phyloP scores from a whole-genome alignment of 352 stramenopile species.

The Globisporangium recalcitrans region DNA sequence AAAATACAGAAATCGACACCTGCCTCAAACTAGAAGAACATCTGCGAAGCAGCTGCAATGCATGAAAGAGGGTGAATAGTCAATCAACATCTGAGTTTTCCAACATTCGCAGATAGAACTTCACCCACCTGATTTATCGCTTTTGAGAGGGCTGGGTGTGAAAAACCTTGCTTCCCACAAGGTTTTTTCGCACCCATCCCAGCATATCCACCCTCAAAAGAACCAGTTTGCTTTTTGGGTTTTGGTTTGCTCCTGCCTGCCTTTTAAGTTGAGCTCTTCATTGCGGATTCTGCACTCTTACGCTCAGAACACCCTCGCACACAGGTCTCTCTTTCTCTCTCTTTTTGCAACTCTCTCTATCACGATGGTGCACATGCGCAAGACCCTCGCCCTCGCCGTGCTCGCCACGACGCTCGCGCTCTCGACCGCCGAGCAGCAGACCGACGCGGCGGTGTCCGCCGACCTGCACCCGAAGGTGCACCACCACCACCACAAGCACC shows the following conservation, averaged over 20 bases:
- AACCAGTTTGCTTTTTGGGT: neutral
- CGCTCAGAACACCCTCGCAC: neutral
- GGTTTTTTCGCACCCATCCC: constrained; percentile 15
- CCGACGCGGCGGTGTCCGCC: neutral
- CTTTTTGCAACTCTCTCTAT: neutral
- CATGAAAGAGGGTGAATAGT: neutral
- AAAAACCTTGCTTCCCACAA: neutral
- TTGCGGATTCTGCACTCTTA: constrained; percentile 10
- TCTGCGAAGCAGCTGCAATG: no score
- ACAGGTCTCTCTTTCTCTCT: neutral
- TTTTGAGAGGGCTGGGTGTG: constrained; percentile 7
- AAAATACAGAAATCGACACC: no score
- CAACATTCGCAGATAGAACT: neutral
- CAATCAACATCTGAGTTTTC: constrained; percentile 7
- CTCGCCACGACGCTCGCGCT: constrained; percentile 16
- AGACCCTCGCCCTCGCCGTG: constrained; percentile 18
- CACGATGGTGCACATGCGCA: constrained; percentile 18
- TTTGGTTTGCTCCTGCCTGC: no score
- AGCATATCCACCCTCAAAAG: constrained; percentile 1
- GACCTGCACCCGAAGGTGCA: constrained; percentile 7
- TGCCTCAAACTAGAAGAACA: no score
- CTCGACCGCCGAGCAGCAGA: constrained; percentile 4
- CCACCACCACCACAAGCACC: constrained; percentile 11
- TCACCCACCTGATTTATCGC: constrained; percentile 15
- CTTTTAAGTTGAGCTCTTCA: constrained; percentile 5